phyloP scores from a whole-genome alignment of 2,329 filamentous ascomycete species.

The Beauveria sp. region DNA sequence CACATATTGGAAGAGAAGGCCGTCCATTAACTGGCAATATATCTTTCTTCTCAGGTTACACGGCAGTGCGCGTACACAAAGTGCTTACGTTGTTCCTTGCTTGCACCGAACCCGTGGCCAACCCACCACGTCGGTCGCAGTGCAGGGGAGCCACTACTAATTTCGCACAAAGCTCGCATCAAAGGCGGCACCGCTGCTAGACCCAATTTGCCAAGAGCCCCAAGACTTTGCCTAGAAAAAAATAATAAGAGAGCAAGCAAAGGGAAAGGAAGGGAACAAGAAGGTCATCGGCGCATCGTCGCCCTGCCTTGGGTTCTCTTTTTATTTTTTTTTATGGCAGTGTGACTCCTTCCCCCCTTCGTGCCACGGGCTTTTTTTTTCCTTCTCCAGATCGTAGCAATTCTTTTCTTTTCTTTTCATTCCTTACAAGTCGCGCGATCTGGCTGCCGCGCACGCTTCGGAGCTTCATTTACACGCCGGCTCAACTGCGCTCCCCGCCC shows the following conservation, averaged over 20 bases:
- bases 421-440: background rate
- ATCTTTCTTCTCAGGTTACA: background rate
- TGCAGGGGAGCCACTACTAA: constrained; percentile 1
- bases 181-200: constrained; percentile 8
- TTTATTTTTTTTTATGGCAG: background rate
- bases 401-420: no score
- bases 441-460: background rate
- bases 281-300: constrained; percentile 1
- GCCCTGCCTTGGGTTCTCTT: background rate
- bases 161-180: background rate
- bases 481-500: background rate
- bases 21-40: background rate
- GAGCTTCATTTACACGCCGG: constrained; percentile 2
- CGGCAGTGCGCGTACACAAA: background rate
- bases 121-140: background rate
- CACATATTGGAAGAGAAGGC: background rate
- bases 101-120: background rate
- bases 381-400: background rate
- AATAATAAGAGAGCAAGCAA: background rate
- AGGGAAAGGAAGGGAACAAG: background rate
- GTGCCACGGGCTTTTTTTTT: background rate
- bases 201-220: constrained; percentile 8
- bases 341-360: background rate
- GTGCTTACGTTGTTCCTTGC: background rate
- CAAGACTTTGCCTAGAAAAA: constrained; percentile 8